A percentile compares a stretch with the other conserved stretches of the same genome.
Conservation (phyloP, 2,329 filamentous ascomycete genomes). For the Fusarium haematococcum region DNA sequence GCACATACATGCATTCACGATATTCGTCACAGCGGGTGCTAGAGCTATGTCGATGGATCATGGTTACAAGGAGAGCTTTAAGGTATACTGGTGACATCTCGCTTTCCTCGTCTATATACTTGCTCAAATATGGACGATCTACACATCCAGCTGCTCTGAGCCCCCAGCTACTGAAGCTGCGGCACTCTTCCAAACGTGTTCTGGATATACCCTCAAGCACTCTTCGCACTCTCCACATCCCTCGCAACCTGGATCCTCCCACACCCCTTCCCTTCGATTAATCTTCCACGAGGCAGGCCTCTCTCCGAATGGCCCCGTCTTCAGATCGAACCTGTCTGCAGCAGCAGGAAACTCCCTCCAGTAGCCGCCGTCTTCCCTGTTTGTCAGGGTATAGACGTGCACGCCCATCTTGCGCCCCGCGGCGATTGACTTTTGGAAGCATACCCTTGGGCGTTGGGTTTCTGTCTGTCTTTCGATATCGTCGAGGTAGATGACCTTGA, state of each 20-base stretch:
- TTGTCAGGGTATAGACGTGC: conserved; percentile 22
- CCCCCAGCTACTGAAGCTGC: not conserved
- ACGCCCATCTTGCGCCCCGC: conserved; percentile 18
- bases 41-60: not conserved
- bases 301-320: conserved; percentile 12
- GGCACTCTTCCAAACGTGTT: conserved; percentile 18
- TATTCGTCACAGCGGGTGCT: not conserved
- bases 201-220: conserved; percentile 30
- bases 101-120: not conserved
- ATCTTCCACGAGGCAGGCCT: conserved; percentile 28
- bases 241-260: conserved; percentile 20
- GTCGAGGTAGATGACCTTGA: conserved; percentile 27
- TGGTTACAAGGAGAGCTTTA: not conserved
- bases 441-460: not conserved
- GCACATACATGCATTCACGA: not conserved
- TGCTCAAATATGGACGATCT: not conserved
- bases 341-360: conserved; percentile 28
- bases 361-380: conserved; percentile 16
- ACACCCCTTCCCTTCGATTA: conserved; percentile 8
- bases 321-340: conserved; percentile 30
- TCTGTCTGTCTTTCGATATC: not conserved
- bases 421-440: conserved; percentile 12
- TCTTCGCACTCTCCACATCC: conserved; percentile 26
- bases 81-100: not conserved
- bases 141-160: not conserved